Evolutionary conservation across 2,329 filamentous ascomycete genomes (phyloP).

Genomic region (Fusarium longipes): DNA sequence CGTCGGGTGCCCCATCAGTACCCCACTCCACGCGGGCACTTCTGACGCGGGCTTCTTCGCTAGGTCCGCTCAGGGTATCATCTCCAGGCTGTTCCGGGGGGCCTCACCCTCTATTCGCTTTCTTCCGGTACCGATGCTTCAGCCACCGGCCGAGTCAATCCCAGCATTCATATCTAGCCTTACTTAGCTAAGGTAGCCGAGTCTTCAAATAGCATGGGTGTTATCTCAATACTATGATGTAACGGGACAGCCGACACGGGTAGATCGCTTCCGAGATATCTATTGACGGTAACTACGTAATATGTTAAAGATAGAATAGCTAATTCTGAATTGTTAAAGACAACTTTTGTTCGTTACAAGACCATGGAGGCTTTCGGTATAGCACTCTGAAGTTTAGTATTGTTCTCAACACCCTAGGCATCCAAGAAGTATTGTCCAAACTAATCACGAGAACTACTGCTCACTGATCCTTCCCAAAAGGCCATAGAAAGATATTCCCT

Average conservation of each 20-base stretch:
- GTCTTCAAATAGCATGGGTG: background rate
- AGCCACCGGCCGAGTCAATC: background rate
- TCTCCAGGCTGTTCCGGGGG: background rate
- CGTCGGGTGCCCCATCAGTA: slow-evolving; percentile 13
- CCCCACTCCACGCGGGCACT: background rate
- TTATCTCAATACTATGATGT: background rate
- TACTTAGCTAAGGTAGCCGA: slow-evolving; percentile 4
- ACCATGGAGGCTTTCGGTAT: too few relatives aligned
- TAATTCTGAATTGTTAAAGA: too few relatives aligned
- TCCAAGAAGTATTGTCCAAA: too few relatives aligned
- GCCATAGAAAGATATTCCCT: too few relatives aligned
- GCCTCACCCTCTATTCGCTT: slow-evolving; percentile 6
- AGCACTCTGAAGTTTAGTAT: too few relatives aligned
- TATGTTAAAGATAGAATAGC: background rate
- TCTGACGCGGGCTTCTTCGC: background rate
- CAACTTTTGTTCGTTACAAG: too few relatives aligned
- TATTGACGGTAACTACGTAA: background rate
- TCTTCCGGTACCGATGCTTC: background rate
- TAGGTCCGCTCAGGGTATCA: background rate
- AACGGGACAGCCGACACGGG: background rate
- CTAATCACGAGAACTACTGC: too few relatives aligned
- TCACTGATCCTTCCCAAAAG: too few relatives aligned
- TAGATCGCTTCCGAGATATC: background rate
- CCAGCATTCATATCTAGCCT: background rate
- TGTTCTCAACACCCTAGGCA: too few relatives aligned